phyloP scores from a whole-genome alignment of 352 stramenopile genomes.

The Albugo candida region DNA sequence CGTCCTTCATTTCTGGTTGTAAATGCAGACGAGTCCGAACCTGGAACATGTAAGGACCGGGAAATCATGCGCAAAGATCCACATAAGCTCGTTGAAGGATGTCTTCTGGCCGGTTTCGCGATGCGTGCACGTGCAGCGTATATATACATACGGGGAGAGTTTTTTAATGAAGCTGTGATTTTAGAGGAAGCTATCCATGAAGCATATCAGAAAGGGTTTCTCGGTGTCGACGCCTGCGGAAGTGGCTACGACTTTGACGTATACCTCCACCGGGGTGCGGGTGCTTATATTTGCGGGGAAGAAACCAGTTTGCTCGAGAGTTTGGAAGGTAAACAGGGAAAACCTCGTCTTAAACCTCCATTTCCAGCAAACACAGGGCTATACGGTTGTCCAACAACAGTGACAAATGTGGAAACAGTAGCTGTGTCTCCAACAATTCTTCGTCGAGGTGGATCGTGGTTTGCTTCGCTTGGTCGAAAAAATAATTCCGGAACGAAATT shows the following conservation, averaged over 20 bases:
- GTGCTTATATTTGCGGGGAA: slow-evolving; percentile 99
- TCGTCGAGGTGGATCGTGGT: slow-evolving; percentile 91
- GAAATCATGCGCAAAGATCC: slow-evolving; percentile 99
- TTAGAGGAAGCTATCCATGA: slow-evolving; percentile 98
- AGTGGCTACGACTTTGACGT: slow-evolving; percentile 99
- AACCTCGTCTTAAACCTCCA: slow-evolving; percentile 96
- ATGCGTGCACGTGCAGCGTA: slow-evolving; percentile 98
- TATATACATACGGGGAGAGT: slow-evolving; percentile 99
- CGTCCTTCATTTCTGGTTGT: slow-evolving; percentile 98
- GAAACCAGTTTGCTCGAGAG: slow-evolving; percentile 97
- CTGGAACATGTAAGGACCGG: slow-evolving; percentile 98
- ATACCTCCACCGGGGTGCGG: slow-evolving; percentile 96
- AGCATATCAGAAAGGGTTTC: slow-evolving; percentile 90
- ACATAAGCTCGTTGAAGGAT: slow-evolving; percentile 98
- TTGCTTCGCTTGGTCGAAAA: slow-evolving; percentile 90
- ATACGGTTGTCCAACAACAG: slow-evolving; percentile 97
- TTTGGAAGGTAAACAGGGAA: slow-evolving; percentile 94
- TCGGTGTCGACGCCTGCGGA: slow-evolving; percentile 94
- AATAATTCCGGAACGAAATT: slow-evolving; percentile 99
- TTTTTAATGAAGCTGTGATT: slow-evolving; percentile 98
- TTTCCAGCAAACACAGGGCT: slow-evolving; percentile 98
- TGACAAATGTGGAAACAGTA: slow-evolving; percentile 99
- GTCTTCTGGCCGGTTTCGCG: slow-evolving; percentile 93
- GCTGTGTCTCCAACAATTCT: slow-evolving; percentile 97
- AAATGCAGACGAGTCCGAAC: slow-evolving; percentile 98